Base-by-base conservation (phyloP, 2,329 filamentous ascomycete species). In the Penicillium sp. region DNA sequence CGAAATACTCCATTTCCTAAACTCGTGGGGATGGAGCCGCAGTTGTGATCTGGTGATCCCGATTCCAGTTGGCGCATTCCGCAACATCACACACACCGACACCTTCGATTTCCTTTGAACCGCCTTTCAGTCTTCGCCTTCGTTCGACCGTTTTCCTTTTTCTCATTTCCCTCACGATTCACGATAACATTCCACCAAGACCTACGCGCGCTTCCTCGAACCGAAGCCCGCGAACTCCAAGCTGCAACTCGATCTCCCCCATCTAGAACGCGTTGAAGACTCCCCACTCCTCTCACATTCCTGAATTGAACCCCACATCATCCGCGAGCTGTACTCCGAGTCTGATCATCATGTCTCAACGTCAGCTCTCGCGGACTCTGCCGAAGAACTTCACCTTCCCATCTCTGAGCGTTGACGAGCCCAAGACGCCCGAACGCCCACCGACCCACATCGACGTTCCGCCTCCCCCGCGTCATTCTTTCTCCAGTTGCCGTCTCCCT, bases 341-440 rank as follows among this genome's bases (percentile, higher is more conserved):
- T 26, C 35, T 37, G 49, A 51, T 45, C 62, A 67, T 49, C 60
- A 76, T 76, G 74, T 68, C 73, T 58, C 67, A 71, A 56, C 71
- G 70, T 61, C 73, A 70, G 56, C 67, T 78, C 50, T 79, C 77
- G 55, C 76, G 75, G 51, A 79, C 77, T 23, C 64, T 79, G 25
- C 77, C 77, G 26, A 78, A 78, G 60, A 77, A 77, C 64, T 79
- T 79, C 63, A 77, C 74, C 11, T 75, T 76, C 47, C 68, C 74
- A 49, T 71, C 71, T 47, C 50, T 64, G 45, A 62, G 64, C 48
- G 62, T 64, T 41, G 69, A 69, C 29, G 69, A 70, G 53, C 77
- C 77, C 23, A 75, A 65, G 60, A 79, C 77, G 15, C 77, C 77
- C 55, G 72, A 78, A 57, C 76, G 73, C 56, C 66, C 71, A 15